phyloP scores from a whole-genome alignment of 805 yeast species.

The Crinitomyces ghanaensis region DNA sequence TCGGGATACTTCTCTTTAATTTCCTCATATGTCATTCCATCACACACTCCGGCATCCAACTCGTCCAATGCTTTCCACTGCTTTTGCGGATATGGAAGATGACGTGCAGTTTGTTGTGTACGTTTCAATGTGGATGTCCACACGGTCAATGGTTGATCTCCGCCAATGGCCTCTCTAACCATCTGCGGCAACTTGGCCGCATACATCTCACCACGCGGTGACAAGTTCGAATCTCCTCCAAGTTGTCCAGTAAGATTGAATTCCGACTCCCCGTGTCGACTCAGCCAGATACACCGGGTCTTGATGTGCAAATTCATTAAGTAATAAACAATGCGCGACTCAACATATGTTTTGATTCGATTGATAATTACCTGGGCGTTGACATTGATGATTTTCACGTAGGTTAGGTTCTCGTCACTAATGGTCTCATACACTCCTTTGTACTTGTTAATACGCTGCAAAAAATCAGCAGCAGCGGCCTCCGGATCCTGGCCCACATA shows the following conservation, averaged over 20 bases:
- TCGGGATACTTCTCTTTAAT: conserved; percentile 79
- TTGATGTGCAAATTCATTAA: conserved; percentile 92
- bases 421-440: conserved; percentile 69
- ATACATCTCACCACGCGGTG: conserved; percentile 75
- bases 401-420: conserved; percentile 50
- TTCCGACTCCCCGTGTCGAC: conserved; percentile 91
- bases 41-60: conserved; percentile 95
- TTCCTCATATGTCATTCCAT: conserved; percentile 92
- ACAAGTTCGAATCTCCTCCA: conserved; percentile 86
- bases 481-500: conserved; percentile 59
- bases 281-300: conserved; percentile 85
- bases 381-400: conserved; percentile 77
- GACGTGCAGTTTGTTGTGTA: conserved; percentile 86
- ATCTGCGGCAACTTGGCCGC: conserved; percentile 71
- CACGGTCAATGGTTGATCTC: conserved; percentile 55
- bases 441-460: conserved; percentile 62
- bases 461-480: conserved; percentile 59
- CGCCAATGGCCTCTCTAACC: conserved; percentile 47
- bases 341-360: conserved; percentile 75
- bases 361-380: conserved; percentile 83
- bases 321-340: conserved; percentile 86
- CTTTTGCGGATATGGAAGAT: conserved; percentile 67
- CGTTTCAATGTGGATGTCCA: conserved; percentile 92
- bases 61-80: conserved; percentile 97
- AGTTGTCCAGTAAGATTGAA: conserved; percentile 89